Evolutionary conservation across 495 filamentous ascomycete species (phyloP).

Genomic region (Staphylotrichum tortipilum): DNA sequence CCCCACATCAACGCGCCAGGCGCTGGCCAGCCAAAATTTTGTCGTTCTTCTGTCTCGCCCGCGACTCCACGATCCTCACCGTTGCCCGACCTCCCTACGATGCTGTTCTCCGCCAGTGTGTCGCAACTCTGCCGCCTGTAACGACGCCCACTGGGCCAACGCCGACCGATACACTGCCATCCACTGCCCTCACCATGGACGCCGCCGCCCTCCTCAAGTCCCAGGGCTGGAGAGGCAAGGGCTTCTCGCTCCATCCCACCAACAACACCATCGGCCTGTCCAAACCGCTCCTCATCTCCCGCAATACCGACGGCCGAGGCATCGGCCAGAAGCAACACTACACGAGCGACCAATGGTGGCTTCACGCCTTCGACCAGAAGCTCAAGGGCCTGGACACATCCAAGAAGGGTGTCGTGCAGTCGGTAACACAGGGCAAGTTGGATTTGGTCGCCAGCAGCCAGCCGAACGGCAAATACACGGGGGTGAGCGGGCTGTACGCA

Average conservation of each 20-base stretch:
- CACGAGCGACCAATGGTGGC: slow-evolving; percentile 70
- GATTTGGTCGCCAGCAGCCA: slow-evolving; percentile 36
- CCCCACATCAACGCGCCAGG: too few species aligned
- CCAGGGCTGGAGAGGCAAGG: slow-evolving; percentile 72
- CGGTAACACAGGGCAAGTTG: slow-evolving; percentile 42
- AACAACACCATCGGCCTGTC: slow-evolving; percentile 55
- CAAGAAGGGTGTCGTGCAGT: slow-evolving; percentile 42
- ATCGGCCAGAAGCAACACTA: slow-evolving; percentile 57
- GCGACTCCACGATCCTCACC: too few species aligned
- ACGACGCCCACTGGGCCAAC: too few species aligned
- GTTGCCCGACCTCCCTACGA: too few species aligned
- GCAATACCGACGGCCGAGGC: slow-evolving; percentile 60
- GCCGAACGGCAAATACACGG: slow-evolving; percentile 37
- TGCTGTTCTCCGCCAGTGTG: too few species aligned
- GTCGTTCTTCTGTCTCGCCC: too few species aligned
- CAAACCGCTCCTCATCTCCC: slow-evolving; percentile 58
- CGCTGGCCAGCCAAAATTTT: too few species aligned
- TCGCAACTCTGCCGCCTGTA: too few species aligned
- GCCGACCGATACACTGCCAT: too few species aligned
- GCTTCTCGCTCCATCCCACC: slow-evolving; percentile 63
- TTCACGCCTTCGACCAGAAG: slow-evolving; percentile 70
- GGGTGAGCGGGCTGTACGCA: slow-evolving; percentile 60
- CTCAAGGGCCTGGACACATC: slow-evolving; percentile 59
- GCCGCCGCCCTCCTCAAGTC: slow-evolving; percentile 45
- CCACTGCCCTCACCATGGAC: slow-evolving; percentile 15